Percentiles rank a stretch among this genome's conserved stretches.
phyloP scores from a whole-genome alignment of 1,284 basidiomycete genomes.

The Ustilago trichophora region DNA sequence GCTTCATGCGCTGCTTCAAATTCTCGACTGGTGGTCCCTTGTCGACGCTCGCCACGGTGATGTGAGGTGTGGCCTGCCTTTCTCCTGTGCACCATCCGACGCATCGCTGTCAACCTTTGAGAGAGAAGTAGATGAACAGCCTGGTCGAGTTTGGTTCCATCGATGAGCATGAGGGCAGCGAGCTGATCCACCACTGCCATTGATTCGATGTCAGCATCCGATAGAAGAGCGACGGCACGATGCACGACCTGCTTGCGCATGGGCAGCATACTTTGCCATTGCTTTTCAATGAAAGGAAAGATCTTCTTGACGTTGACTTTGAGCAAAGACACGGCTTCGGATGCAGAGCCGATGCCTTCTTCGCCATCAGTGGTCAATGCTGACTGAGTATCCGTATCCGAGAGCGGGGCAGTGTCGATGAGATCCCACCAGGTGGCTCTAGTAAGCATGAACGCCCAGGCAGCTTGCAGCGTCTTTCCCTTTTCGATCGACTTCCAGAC shows the following conservation, averaged over 20 bases:
- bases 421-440: conserved; percentile 43
- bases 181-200: conserved; percentile 42
- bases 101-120: conserved; percentile 33
- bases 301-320: conserved; percentile 36
- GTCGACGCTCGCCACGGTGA: not conserved
- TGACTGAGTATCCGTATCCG: conserved; percentile 2
- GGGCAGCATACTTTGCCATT: conserved; percentile 47
- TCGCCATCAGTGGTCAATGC: conserved; percentile 8
- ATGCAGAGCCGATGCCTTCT: conserved; percentile 13
- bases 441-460: conserved; percentile 50
- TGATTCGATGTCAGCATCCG: conserved; percentile 35
- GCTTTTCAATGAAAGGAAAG: conserved; percentile 55
- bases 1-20: not conserved
- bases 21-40: no score
- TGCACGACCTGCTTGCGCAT: conserved; percentile 53
- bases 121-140: conserved; percentile 29
- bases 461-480: conserved; percentile 49
- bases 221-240: conserved; percentile 33
- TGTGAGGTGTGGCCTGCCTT: not conserved
- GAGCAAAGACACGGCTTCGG: conserved; percentile 27
- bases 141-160: conserved; percentile 28
- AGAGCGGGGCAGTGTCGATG: conserved; percentile 9
- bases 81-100: conserved; percentile 17
- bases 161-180: conserved; percentile 37
- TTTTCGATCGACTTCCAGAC: conserved; percentile 55